These are phyloP conservation scores for Powellomyces hirtus DNA, from an alignment of 192 early-diverging fungal species.

Conservation along the genomic window DNA sequence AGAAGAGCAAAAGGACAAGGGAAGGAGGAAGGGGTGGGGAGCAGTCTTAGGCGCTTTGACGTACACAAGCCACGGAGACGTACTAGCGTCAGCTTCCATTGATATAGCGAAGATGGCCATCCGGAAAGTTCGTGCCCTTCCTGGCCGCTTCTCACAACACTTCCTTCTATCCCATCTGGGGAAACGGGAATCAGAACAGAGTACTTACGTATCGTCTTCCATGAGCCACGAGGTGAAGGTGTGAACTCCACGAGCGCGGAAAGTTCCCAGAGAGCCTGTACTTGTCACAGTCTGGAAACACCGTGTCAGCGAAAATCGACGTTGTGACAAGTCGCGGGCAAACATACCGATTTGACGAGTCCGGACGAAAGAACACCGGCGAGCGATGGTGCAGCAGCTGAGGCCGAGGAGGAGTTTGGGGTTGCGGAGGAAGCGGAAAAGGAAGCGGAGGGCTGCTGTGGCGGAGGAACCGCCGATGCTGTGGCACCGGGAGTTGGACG, in stretches of 20 bases:
- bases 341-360: not conserved
- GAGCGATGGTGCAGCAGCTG: not conserved
- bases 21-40: not conserved
- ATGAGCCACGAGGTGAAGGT: conserved; percentile 21
- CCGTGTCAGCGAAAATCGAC: too few relatives aligned
- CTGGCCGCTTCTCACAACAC: too few relatives aligned
- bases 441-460: not conserved
- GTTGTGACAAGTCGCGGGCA: not conserved
- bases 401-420: too few relatives aligned
- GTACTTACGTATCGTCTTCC: conserved; percentile 30
- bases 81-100: not conserved
- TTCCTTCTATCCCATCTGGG: too few relatives aligned
- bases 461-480: too few relatives aligned
- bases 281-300: not conserved
- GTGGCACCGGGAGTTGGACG: not conserved
- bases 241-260: conserved; percentile 14
- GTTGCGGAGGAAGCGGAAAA: not conserved
- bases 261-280: not conserved
- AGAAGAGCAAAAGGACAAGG: conserved; percentile 1
- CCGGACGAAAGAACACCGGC: not conserved
- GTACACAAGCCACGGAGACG: not conserved
- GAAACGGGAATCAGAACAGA: too few relatives aligned
- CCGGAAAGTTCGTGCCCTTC: too few relatives aligned
- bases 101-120: too few relatives aligned
- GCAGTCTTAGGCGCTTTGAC: not conserved